Conservation (phyloP, 805 yeast genomes). For the Cyberlindnera mycetangii region DNA sequence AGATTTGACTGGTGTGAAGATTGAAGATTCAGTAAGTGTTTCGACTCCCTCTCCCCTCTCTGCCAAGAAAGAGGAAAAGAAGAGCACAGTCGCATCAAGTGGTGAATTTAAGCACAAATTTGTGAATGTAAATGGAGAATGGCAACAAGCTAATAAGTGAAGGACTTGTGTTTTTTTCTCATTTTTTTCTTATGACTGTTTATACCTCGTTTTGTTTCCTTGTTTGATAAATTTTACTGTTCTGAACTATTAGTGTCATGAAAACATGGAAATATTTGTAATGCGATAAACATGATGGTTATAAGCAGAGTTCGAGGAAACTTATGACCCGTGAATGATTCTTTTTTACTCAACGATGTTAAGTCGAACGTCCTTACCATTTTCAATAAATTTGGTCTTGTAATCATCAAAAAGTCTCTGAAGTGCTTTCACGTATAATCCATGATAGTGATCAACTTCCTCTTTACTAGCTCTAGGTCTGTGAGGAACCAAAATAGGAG, state of each 20-base stretch:
- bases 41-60: slow-evolving; percentile 10
- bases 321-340: too few relatives aligned
- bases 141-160: slow-evolving; percentile 5
- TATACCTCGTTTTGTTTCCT: not conserved
- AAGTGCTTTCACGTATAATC: slow-evolving; percentile 62
- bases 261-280: not conserved
- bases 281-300: not conserved
- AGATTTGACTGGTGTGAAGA: slow-evolving; percentile 10
- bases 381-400: slow-evolving; percentile 44
- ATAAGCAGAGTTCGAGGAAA: too few relatives aligned
- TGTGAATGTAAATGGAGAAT: slow-evolving; percentile 17
- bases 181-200: not conserved
- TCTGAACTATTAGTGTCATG: not conserved
- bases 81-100: not conserved
- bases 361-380: slow-evolving; percentile 14
- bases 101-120: slow-evolving; percentile 18
- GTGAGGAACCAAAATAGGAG: slow-evolving; percentile 59
- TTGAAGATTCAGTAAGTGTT: slow-evolving; percentile 9
- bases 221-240: not conserved
- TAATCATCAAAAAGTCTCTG: slow-evolving; percentile 62
- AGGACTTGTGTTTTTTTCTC: not conserved
- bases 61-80: slow-evolving; percentile 1
- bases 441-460: slow-evolving; percentile 69
- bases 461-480: slow-evolving; percentile 41
- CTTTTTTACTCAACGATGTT: slow-evolving; percentile 22